Base-by-base conservation (phyloP, 75 land plant genomes). In the Larix kaempferi region DNA sequence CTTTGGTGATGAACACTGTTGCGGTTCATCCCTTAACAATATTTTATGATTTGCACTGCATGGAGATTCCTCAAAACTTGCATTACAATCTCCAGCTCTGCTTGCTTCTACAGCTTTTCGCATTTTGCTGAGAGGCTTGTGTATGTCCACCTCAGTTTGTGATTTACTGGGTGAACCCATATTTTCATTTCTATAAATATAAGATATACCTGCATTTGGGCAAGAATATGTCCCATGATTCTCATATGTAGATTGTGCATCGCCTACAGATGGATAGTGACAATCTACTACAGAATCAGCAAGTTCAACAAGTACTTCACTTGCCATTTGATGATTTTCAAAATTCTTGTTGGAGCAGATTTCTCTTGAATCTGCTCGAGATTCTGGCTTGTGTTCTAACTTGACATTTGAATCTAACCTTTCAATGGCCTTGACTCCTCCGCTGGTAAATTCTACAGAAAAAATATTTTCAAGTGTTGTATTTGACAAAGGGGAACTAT, bases 281-380 rank as follows among this genome's bases (percentile, higher is more conserved):
- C 80, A 83, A 69, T 85, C 88, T 44, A 86, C 90, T 21, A 89
- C 88, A 86, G 73, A 77, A 75, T 95, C 90, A 69, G 82, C 85
- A 58, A 93, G 84, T 76, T 92, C 89, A 49, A 74, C 76, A 21
- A 86, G 76, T 58, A 87, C 82, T 80, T 87, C 85, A 39, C 80
- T 85, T 59, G 86, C 77, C 57, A 79, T 44, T 78, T 77, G 74
- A 60, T 75, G 76, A 35, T 78, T 73, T 26, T 82, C 86, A 49
- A 74, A 61, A 19, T 86, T 86, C 54, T 82, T 84, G 56, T 76
- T 80, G 55, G 78, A 44, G 57, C 72, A 78, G 54, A 76, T 22
- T 23, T 29, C 22, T 26, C 75, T 82, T 59, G 80, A 11, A 59
- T 82, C 84, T 71, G 81, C 49, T 72, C 83, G 58, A 56, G 23